Evolutionary conservation across 2,329 filamentous ascomycete genomes (phyloP).

Genomic region (Curvularia eragrostidis): DNA sequence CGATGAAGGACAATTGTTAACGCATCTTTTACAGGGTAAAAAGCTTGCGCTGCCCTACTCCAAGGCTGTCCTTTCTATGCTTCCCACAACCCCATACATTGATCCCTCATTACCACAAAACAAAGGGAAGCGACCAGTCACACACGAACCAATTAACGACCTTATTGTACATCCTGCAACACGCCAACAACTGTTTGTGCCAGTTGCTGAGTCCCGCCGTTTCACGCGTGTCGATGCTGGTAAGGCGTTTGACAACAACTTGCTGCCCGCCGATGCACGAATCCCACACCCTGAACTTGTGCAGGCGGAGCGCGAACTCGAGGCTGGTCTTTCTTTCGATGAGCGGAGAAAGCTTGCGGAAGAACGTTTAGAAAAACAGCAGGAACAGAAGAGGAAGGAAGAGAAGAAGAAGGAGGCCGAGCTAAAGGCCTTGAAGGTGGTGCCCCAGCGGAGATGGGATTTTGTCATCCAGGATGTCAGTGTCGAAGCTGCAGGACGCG

Average conservation of each 20-base stretch:
- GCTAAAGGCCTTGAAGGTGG: constrained; percentile 52
- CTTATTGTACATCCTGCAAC: constrained; percentile 65
- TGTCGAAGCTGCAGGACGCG: constrained; percentile 61
- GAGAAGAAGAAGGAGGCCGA: constrained; percentile 55
- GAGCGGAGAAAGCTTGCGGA: constrained; percentile 44
- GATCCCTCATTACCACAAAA: constrained; percentile 36
- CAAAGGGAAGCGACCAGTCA: constrained; percentile 46
- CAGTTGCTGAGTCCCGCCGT: constrained; percentile 67
- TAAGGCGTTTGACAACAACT: constrained; percentile 64
- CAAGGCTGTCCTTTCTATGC: constrained; percentile 77
- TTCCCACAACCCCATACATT: constrained; percentile 67
- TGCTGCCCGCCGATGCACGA: constrained; percentile 67
- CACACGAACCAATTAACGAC: constrained; percentile 70
- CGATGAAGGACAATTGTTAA: constrained; percentile 17
- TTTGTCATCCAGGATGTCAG: constrained; percentile 67
- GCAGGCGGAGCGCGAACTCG: constrained; percentile 52
- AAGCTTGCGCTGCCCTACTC: constrained; percentile 77
- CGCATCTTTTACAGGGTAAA: constrained; percentile 67
- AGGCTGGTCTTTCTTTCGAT: constrained; percentile 41
- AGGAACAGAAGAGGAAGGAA: constrained; percentile 49
- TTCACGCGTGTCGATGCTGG: constrained; percentile 72
- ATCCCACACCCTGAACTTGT: constrained; percentile 68
- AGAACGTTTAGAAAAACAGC: constrained; percentile 32
- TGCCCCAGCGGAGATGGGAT: constrained; percentile 62
- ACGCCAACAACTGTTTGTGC: constrained; percentile 65